Evolutionary conservation across 768 basidiomycete genomes (phyloP), one percentile per base, ranked within the genome.

Genomic region (Auriscalpium orientale): DNA sequence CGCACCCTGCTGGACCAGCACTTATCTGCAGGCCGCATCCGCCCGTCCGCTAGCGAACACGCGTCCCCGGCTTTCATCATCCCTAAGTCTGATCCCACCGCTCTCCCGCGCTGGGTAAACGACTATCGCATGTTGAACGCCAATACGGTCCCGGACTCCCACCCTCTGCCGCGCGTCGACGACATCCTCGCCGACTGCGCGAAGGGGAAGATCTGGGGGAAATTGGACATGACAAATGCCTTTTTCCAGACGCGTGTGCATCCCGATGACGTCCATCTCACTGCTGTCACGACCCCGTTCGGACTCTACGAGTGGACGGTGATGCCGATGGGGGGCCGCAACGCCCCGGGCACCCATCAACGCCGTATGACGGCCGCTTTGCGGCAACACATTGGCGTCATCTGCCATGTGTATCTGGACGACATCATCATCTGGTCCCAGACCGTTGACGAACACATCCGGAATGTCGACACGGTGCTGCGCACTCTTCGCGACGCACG

Each of bases 271-370:
- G 45, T 64, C 0, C 44, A 58, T 0, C 64, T 67, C 20, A 76
- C 74, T 0, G 75, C 74, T 0, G 72, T 77, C 1, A 59, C 59
- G 0, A 79, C 73, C 0, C 74, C 70, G 0, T 70, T 70, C 22
- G 73, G 78, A 0, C 53, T 66, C 0, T 79, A 69, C 55, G 74
- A 80, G 28, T 28, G 28, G 28, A 28, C 28, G 2, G 28, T 28
- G 1, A 28, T 28, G 28, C 28, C 28, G 4, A 47, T 79, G 71
- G 70, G 71, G 0, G 46, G 70, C 10, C 56, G 64, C 21, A 76
- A 75, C 54, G 66, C 70, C 0, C 72, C 69, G 0, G 59, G 71
- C 0, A 70, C 70, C 0, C 72, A 44, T 44, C 43, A 44, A 44
- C 43, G 43, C 43, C 43, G 43, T 1, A 20, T 44, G 43, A 44